phyloP scores from a whole-genome alignment of 2,329 filamentous ascomycete genomes.

The Paecilomyces sp. region DNA sequence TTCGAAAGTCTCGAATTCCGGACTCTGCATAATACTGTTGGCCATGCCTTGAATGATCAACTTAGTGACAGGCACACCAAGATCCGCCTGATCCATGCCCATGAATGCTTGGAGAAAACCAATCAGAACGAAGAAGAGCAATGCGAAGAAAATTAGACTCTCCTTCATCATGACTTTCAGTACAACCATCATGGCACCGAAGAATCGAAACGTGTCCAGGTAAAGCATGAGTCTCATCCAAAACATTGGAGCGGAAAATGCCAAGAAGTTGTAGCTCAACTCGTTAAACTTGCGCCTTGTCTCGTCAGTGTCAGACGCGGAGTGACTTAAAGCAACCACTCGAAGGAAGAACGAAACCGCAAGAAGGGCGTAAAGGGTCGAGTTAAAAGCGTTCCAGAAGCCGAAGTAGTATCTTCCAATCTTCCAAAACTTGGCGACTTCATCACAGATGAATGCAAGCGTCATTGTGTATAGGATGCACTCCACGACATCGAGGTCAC shows the following conservation, averaged over 20 bases:
- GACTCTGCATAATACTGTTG: slow-evolving; percentile 85
- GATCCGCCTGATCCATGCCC: slow-evolving; percentile 77
- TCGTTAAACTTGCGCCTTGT: slow-evolving; percentile 61
- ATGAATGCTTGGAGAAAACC: slow-evolving; percentile 90
- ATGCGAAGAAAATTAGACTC: slow-evolving; percentile 90
- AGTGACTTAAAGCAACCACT: slow-evolving; percentile 66
- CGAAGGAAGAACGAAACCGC: slow-evolving; percentile 71
- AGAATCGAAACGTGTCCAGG: slow-evolving; percentile 88
- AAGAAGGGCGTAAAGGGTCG: slow-evolving; percentile 70
- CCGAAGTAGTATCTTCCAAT: slow-evolving; percentile 84
- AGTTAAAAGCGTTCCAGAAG: slow-evolving; percentile 97
- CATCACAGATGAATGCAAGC: slow-evolving; percentile 81
- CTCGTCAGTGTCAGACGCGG: slow-evolving; percentile 40
- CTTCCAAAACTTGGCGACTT: slow-evolving; percentile 85
- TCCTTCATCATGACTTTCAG: slow-evolving; percentile 93
- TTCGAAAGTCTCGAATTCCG: slow-evolving; percentile 85
- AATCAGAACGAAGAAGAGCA: slow-evolving; percentile 70
- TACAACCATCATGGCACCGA: slow-evolving; percentile 96
- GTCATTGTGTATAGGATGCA: slow-evolving; percentile 85
- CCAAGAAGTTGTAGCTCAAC: slow-evolving; percentile 87
- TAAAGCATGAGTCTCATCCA: slow-evolving; percentile 91
- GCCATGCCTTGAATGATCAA: slow-evolving; percentile 55
- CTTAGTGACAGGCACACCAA: slow-evolving; percentile 47
- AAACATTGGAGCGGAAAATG: slow-evolving; percentile 92
- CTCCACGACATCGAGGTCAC: slow-evolving; percentile 79